Evolutionary conservation across 495 filamentous ascomycete genomes (phyloP).

Genomic region (Podospora sp.): DNA sequence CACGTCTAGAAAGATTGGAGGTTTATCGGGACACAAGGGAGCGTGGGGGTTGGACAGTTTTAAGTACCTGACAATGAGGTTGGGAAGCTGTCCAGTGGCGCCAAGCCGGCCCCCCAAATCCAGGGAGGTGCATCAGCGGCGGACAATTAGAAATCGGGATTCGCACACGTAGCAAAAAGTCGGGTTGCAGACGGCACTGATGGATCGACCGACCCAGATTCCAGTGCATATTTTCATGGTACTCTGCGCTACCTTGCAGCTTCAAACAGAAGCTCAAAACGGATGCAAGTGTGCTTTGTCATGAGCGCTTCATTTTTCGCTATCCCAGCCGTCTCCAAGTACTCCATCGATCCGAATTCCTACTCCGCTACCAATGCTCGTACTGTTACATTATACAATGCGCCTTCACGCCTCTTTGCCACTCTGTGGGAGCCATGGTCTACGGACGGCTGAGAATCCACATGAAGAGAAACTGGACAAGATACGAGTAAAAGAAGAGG

Average conservation of each 20-base stretch:
- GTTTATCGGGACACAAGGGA: background rate
- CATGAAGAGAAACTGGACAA: constrained; percentile 93
- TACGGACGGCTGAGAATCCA: constrained; percentile 71
- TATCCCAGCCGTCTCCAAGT: background rate
- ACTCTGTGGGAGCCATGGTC: background rate
- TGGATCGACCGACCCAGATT: background rate
- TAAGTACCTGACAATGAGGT: constrained; percentile 4
- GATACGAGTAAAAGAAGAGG: constrained; percentile 90
- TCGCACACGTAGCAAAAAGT: constrained; percentile 3
- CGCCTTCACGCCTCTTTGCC: background rate
- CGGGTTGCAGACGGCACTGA: constrained; percentile 2
- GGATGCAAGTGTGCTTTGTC: background rate
- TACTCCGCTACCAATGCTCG: background rate
- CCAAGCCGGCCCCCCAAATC: constrained; percentile 1
- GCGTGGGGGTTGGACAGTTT: background rate
- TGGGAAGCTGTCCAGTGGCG: constrained; percentile 1
- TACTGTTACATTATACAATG: background rate
- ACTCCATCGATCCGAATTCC: background rate
- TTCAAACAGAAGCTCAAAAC: background rate
- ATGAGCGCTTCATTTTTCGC: background rate
- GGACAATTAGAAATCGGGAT: background rate
- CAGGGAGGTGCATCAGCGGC: background rate
- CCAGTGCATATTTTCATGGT: constrained; percentile 3
- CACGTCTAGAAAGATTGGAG: background rate
- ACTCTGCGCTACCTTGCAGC: background rate